Base-by-base conservation (phyloP, 1,284 basidiomycete genomes). In the Cryptococcus amylolentus region DNA sequence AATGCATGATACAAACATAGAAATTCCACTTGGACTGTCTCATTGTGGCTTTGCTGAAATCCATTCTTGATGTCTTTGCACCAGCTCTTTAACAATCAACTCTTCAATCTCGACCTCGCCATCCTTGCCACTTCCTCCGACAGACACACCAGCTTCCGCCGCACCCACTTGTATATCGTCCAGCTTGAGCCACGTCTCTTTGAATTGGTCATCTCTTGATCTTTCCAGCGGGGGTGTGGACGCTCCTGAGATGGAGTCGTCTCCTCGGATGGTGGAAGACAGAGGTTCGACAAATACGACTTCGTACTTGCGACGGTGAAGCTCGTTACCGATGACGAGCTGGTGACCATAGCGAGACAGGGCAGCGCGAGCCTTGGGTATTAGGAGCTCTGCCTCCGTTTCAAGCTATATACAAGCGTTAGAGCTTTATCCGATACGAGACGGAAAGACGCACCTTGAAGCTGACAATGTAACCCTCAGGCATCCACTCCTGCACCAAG, bases 331-430 rank as follows among this genome's bases (percentile, higher is more conserved):
- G 65, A 98, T 92, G 49, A 98, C 96, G 27, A 97, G 86, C 75
- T 98, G 94, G 74, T 98, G 95, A 0, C 94, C 93, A 73, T 98
- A 98, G 23, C 93, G 84, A 61, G 91, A 86, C 28, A 98, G 83
- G 3, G 95, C 91, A 3, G 82, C 84, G 27, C 86, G 83, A 0
- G 95, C 88, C 80, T 98, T 98, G 27, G 95, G 94, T 51, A 98
- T 83, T 18, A 98, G 82, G 9, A 98, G 80, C 1, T 79, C 51
- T 16, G 80, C 79, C 67, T 98, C 95, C 4, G 96, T 98, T 80
- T 98, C 96, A 48, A 98, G 86, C 92, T 97, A 69, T 1, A 35
- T 6, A 20, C 14, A n/a, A 38, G 12, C 5, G 28, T 14, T n/a
- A 16, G 18, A n/a, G 16, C 28, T 18, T 5, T 13, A 51, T 3